Evolutionary conservation across 306 rosid genomes (phyloP), one percentile per base, ranked within the genome.

Genomic region (Dalbergia oliveri): DNA sequence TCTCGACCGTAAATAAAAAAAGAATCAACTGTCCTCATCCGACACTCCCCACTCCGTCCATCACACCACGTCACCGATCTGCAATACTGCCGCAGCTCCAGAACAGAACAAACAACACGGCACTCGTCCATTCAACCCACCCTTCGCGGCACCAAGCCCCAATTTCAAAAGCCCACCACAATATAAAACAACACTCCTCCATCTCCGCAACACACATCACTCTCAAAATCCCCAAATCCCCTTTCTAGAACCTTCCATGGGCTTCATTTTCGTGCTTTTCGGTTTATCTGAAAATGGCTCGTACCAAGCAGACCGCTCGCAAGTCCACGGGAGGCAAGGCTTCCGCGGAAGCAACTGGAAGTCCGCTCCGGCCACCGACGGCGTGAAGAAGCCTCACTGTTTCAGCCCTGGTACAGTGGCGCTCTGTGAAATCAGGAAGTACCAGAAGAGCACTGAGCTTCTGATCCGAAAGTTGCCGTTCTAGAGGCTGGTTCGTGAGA

Each of bases 321-420:
- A 87, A 87, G 19, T 87, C 90, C 58, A 87, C 90, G 7, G 87
- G 90, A 1, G 90, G 90, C 2, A 87, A 87, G 54, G 90, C 89
- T 0, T 21, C 89, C 87, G 1, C 74, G 87, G 73, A 87, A 87
- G 86, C 87, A 87, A 15, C 14, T 87, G 10, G 2, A 87, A 87
- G 11, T 87, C 90, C 0, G 90, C 90, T 68, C 90, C 90, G 35
- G 86, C 90, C 0, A 87, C 87, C 43, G 87, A 87, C 0, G 90
- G 90, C 0, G 90, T 87, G 86, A 87, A 87, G 82, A 87, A 87
- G 76, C 90, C 87, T 0, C 90, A 87, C 37, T 72, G 90, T 1
- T 87, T 83, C 77, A 77, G 87, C 26, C 87, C 90, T 0, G 90
- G 90, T 0, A 87, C 90, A 0, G 90, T 87, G 18, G 90, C 90